A percentile compares a stretch with the other conserved stretches of the same genome.
These are phyloP conservation scores for Logfia minima DNA, from an alignment of 129 eudicot genomes.

Conservation along the genomic window DNA sequence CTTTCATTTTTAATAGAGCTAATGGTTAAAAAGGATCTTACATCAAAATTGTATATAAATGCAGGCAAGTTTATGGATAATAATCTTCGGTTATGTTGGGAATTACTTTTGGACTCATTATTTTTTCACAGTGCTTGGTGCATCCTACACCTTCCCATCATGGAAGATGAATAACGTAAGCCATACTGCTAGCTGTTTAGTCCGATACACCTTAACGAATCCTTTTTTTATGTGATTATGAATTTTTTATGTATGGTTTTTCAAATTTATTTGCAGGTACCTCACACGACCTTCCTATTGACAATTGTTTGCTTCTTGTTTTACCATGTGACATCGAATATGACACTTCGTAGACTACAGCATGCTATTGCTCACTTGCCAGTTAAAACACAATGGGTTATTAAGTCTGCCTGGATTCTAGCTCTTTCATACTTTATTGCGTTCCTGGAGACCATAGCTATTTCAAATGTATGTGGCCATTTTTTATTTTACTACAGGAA, in stretches of 20 bases:
- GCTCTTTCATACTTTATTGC: constrained; percentile 84
- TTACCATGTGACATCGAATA: constrained; percentile 84
- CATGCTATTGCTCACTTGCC: constrained; percentile 69
- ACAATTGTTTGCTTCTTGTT: constrained; percentile 85
- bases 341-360: constrained; percentile 80
- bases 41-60: constrained; percentile 12
- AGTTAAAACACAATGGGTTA: constrained; percentile 59
- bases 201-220: neutral
- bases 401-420: constrained; percentile 79
- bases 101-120: constrained; percentile 99
- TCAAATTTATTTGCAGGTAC: constrained; percentile 53
- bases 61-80: constrained; percentile 93
- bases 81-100: constrained; percentile 83
- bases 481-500: neutral
- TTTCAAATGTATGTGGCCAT: constrained; percentile 64
- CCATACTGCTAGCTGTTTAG: constrained; percentile 2
- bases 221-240: neutral
- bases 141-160: constrained; percentile 94
- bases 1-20: neutral
- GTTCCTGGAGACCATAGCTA: constrained; percentile 84
- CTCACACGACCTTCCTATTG: constrained; percentile 90
- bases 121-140: constrained; percentile 92
- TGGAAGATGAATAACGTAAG: constrained; percentile 96
- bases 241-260: neutral
- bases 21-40: neutral